Percentiles rank a stretch among this genome's conserved stretches.
Conservation (phyloP, 192 early-diverging fungal genomes). For the Coemansia sp. region DNA sequence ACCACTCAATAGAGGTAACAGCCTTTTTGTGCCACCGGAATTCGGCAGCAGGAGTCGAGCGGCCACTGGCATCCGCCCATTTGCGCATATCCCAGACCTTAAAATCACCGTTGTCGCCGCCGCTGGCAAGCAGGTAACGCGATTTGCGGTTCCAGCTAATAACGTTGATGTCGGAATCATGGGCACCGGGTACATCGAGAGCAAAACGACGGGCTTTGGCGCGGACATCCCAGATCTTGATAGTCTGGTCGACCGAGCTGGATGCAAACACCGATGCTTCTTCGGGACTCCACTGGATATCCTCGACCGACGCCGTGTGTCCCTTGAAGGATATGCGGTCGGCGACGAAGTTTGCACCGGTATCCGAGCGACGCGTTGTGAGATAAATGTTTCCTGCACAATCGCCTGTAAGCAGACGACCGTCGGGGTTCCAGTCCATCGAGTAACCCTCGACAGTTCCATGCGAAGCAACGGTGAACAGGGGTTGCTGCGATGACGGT, state of each 20-base stretch:
- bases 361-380: slow-evolving; percentile 66
- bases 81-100: slow-evolving; percentile 93
- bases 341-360: slow-evolving; percentile 63
- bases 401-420: slow-evolving; percentile 86
- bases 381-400: slow-evolving; percentile 76
- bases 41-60: slow-evolving; percentile 75
- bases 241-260: slow-evolving; percentile 85
- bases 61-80: slow-evolving; percentile 47
- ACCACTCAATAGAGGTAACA: slow-evolving; percentile 97
- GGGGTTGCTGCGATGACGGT: slow-evolving; percentile 63
- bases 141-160: slow-evolving; percentile 92
- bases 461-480: slow-evolving; percentile 82
- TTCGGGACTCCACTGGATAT: slow-evolving; percentile 95
- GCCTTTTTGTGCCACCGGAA: slow-evolving; percentile 93
- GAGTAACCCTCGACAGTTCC: slow-evolving; percentile 88
- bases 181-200: slow-evolving; percentile 74
- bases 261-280: slow-evolving; percentile 92
- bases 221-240: slow-evolving; percentile 94
- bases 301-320: slow-evolving; percentile 87
- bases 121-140: slow-evolving; percentile 87
- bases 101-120: slow-evolving; percentile 90
- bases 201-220: slow-evolving; percentile 67
- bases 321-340: slow-evolving; percentile 77
- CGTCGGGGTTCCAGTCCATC: slow-evolving; percentile 87
- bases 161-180: slow-evolving; percentile 91